Evolutionary conservation across 805 yeast species (phyloP), one percentile per base, ranked within the genome.

Genomic region (Myxozyma lipomycoides): DNA sequence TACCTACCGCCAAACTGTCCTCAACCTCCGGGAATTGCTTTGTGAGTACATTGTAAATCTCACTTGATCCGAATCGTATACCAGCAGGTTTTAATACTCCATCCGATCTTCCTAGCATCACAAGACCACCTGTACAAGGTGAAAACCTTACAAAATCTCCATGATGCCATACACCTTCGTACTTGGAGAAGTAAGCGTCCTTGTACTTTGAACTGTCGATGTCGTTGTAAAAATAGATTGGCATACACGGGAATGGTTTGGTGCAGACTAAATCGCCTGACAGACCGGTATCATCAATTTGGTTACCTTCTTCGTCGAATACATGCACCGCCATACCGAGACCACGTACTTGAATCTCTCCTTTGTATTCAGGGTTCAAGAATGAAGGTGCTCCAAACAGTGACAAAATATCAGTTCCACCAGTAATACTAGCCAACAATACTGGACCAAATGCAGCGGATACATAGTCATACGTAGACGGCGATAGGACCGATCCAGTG

Each of bases 341-440:
- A 4, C 62, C 62, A 4, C 50, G 47, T 38, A 56, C 58, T 38
- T 59, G 62, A 21, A 59, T 46, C 46, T 59, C 62, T 32, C 62
- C 62, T 22, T 51, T 45, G 43, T 58, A 46, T 6, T 58, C 62
- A 3, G 62, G 62, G 4, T 45, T 28, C 30, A 55, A 24, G 18
- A 49, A 38, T 3, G 56, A 46, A 2, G 62, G 62, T 22, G 62
- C 62, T n/a, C 58, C 58, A 45, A 59, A 58, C 32, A 59, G 51
- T 5, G 62, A 59, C 22, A 59, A 49, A 35, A 59, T 59, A 36
- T 58, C 62, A 21, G 62, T 59, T 24, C 62, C 62, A n/a, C 62
- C 62, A 10, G 62, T 59, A 40, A 59, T 55, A 24, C 57, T 49
- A 5, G 51, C 58, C n/a, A 58, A 52, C 19, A 52, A 42, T 10